Evolutionary conservation across 306 rosid genomes (phyloP).

Genomic region (Cicer chorassanicum): DNA sequence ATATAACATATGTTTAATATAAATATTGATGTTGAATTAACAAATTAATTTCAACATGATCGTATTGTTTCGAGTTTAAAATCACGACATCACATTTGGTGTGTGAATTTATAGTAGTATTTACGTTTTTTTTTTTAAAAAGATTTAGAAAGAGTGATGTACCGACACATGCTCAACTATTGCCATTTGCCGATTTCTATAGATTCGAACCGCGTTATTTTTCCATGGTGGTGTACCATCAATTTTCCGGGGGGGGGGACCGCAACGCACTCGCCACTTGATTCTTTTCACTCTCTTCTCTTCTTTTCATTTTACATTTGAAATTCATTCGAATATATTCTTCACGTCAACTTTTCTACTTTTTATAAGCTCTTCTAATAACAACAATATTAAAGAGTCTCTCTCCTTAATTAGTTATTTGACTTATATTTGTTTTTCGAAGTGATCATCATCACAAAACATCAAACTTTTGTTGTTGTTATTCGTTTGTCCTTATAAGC

Average conservation of each 20-base stretch:
- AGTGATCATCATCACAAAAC: not conserved
- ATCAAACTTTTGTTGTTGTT: slow-evolving; percentile 9
- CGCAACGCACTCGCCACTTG: slow-evolving; percentile 31
- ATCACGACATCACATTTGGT: too few relatives aligned
- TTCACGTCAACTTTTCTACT: slow-evolving; percentile 43
- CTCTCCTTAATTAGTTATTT: not conserved
- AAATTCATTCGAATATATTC: slow-evolving; percentile 44
- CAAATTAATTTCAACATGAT: too few relatives aligned
- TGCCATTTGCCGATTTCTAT: not conserved
- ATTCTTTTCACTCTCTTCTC: not conserved
- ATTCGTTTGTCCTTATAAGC: slow-evolving; percentile 8
- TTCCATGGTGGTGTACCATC: not conserved
- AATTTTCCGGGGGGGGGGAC: slow-evolving; percentile 12
- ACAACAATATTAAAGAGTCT: not conserved
- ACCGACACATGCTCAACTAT: not conserved
- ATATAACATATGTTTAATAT: too few relatives aligned
- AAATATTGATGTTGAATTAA: too few relatives aligned
- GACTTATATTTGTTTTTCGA: slow-evolving; percentile 16
- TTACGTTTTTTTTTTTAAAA: too few relatives aligned
- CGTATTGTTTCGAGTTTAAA: too few relatives aligned
- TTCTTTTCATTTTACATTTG: not conserved
- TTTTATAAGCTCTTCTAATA: slow-evolving; percentile 1
- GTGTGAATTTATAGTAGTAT: too few relatives aligned
- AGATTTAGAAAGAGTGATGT: too few relatives aligned
- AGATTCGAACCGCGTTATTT: slow-evolving; percentile 40